Conservation (phyloP, 2,329 filamentous ascomycete genomes). For the Aureobasidium namibiae region DNA sequence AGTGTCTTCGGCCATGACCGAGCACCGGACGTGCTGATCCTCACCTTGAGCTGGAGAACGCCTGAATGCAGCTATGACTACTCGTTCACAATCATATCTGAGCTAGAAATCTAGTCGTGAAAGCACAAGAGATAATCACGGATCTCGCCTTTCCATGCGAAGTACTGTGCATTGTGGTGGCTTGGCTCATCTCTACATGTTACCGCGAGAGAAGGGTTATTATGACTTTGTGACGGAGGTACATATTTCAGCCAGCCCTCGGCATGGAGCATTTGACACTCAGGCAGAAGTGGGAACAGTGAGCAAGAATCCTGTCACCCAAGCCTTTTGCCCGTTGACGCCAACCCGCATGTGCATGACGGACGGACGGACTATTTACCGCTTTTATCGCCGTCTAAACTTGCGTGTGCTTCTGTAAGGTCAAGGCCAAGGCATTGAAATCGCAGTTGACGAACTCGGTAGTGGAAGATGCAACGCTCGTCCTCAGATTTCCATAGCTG, state of each 20-base stretch:
- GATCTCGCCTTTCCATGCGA: too few relatives aligned
- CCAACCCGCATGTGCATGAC: neutral
- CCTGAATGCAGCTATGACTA: too few relatives aligned
- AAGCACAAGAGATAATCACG: too few relatives aligned
- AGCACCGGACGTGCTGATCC: neutral
- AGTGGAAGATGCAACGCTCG: neutral
- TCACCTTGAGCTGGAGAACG: too few relatives aligned
- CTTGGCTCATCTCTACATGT: too few relatives aligned
- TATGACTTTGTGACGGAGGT: too few relatives aligned
- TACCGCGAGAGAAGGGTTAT: too few relatives aligned
- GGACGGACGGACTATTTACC: neutral
- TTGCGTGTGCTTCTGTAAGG: neutral
- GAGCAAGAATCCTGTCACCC: neutral
- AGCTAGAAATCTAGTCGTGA: too few relatives aligned
- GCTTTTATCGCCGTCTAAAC: neutral
- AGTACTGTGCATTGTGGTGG: too few relatives aligned
- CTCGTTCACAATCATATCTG: too few relatives aligned
- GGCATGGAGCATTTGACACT: neutral
- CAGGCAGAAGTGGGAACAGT: neutral
- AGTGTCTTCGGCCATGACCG: neutral
- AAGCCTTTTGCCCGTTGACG: neutral
- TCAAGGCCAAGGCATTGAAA: neutral
- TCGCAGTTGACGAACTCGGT: neutral
- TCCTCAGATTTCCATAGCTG: conserved; percentile 7
- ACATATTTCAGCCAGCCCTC: neutral